A percentile compares a stretch with the other conserved stretches of the same genome.
Conservation (phyloP, 352 stramenopile genomes). For the Phytopythium delawarense region DNA sequence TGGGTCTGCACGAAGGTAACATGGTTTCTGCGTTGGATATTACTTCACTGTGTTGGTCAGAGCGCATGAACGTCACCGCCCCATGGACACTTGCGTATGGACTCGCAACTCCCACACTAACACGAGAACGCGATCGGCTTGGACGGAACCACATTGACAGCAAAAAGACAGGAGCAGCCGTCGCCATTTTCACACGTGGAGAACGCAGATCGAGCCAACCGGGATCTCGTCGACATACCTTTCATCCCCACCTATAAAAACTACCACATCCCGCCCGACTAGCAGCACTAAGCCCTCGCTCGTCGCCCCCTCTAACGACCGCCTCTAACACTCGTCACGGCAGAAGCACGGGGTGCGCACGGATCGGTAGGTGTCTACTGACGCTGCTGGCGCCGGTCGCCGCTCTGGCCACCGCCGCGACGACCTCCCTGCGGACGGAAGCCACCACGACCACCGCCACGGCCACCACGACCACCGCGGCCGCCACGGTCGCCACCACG, state of each 20-base stretch:
- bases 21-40: neutral
- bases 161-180: neutral
- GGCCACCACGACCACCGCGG: constrained; percentile 33
- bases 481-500: constrained; percentile 23
- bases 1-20: neutral
- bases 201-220: neutral
- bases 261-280: constrained; percentile 2
- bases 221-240: neutral
- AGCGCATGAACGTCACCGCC: too few species aligned
- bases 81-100: too few species aligned
- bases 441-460: constrained; percentile 44
- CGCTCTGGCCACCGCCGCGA: constrained; percentile 27
- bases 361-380: neutral
- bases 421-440: constrained; percentile 34
- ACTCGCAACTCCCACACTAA: neutral
- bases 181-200: constrained; percentile 9
- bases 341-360: neutral
- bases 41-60: too few species aligned
- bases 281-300: neutral
- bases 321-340: constrained; percentile 3
- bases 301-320: neutral
- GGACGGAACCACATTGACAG: neutral
- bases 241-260: constrained; percentile 7
- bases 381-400: constrained; percentile 30
- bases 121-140: neutral